Base-by-base conservation (phyloP, 805 yeast species). In the Pichia manshurica region DNA sequence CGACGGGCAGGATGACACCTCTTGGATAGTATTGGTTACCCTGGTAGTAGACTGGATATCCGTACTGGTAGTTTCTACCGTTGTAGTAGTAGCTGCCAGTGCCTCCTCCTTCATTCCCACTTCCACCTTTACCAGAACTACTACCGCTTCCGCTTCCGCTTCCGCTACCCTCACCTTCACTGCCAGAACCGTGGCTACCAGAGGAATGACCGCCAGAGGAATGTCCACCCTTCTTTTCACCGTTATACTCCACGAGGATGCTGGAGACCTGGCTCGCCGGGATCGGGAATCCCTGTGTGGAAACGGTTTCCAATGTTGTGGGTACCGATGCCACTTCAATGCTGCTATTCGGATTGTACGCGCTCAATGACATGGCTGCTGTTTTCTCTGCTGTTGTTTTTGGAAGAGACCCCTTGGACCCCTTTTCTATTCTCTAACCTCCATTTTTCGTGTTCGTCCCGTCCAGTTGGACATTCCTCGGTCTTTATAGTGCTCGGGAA, bases 11-110 rank as follows among this genome's bases (percentile, higher is more conserved):
- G 12, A 52, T 32, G 9, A 52, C 5, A 4, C 54, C 54, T 5
- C 44, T 38, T n/a, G 54, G 54, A n/a, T 48, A 51, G 15, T 36
- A 41, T 20, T 25, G n/a, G 20, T 45, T 45, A 12, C 46, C 47
- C 8, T 39, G 28, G 35, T 45, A 50, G 4, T 31, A 23, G 3
- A 45, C 49, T 5, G 49, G 49, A 22, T 46, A 45, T 9, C 49
- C 49, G 33, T 41, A 46, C 19, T 33, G 12, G 28, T 42, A 42
- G 10, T 41, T 19, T 20, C 28, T 31, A 13, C 49, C 49, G n/a
- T 36, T 35, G 23, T 46, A 41, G n/a, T 41, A 29, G 21, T 41
- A 35, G 20, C 28, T 19, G 10, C 33, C 39, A 28, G 25, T 7
- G 23, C 42, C 36, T n/a, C 35, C 31, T 1, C 46, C 46, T 9